Percentiles rank a stretch among this genome's conserved stretches.
Conservation (phyloP, 2,329 filamentous ascomycete genomes). For the Cladosporium sp. region DNA sequence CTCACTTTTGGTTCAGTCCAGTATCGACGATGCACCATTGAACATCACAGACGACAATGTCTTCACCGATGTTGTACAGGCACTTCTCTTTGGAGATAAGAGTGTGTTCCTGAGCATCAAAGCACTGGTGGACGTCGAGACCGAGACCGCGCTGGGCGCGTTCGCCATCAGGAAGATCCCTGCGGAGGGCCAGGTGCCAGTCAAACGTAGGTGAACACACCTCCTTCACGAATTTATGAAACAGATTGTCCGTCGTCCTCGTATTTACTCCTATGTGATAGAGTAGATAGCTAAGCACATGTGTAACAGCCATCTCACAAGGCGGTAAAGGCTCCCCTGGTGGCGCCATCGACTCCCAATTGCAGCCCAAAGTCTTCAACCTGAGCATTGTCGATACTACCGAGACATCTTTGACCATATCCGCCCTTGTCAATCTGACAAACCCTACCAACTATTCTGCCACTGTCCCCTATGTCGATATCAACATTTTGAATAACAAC, state of each 20-base stretch:
- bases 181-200: conserved; percentile 74
- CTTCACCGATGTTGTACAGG: conserved; percentile 76
- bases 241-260: conserved; percentile 10
- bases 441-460: conserved; percentile 89
- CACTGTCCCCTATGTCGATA: conserved; percentile 71
- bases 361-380: conserved; percentile 64
- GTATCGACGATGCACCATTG: conserved; percentile 73
- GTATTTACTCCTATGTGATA: conserved; percentile 15
- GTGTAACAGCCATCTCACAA: conserved; percentile 13
- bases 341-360: conserved; percentile 4
- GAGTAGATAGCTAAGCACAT: conserved; percentile 25
- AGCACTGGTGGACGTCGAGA: conserved; percentile 76
- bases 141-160: conserved; percentile 75
- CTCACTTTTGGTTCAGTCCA: conserved; percentile 68
- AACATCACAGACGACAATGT: conserved; percentile 75
- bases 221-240: conserved; percentile 8
- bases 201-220: conserved; percentile 77
- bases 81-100: conserved; percentile 69
- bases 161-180: conserved; percentile 81
- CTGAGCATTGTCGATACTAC: conserved; percentile 71
- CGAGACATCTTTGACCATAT: conserved; percentile 64
- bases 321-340: conserved; percentile 2
- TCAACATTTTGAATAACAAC: conserved; percentile 70
- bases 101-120: conserved; percentile 69
- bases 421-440: conserved; percentile 73